Conservation (phyloP, 106 monocot species). For the Dioscorea alata region DNA sequence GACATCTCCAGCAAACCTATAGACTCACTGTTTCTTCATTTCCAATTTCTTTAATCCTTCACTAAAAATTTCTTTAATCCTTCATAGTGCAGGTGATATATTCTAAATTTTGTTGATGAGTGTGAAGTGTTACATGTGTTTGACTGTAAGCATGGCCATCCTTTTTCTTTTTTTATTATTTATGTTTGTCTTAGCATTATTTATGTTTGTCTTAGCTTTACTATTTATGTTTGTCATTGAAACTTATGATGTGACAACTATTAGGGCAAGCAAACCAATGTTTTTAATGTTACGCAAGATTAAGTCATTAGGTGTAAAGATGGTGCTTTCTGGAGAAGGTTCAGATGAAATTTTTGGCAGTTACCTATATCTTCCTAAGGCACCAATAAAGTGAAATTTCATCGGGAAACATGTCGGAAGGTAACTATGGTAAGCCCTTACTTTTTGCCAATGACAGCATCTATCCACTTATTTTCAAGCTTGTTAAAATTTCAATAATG, state of each 20-base stretch:
- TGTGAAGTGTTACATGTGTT: too few species aligned
- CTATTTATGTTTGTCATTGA: slow-evolving; percentile 28
- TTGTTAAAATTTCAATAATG: not conserved
- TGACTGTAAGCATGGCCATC: not conserved
- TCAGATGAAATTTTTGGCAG: slow-evolving; percentile 47
- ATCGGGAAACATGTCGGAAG: slow-evolving; percentile 42
- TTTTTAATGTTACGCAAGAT: slow-evolving; percentile 48
- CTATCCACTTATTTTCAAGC: not conserved
- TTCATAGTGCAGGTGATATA: slow-evolving; percentile 32
- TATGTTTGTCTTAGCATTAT: too few species aligned
- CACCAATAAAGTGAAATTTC: slow-evolving; percentile 39
- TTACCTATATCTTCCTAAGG: slow-evolving; percentile 42
- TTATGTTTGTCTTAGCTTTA: not conserved
- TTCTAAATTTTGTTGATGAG: not conserved
- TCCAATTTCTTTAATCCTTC: too few species aligned
- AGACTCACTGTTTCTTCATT: too few species aligned
- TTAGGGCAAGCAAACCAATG: slow-evolving; percentile 45
- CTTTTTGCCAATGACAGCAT: not conserved
- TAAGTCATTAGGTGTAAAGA: slow-evolving; percentile 43
- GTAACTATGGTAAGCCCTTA: slow-evolving; percentile 3
- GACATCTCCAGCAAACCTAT: too few species aligned
- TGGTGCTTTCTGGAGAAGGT: slow-evolving; percentile 49
- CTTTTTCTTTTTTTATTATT: not conserved
- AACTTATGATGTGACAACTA: slow-evolving; percentile 44
- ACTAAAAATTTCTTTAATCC: too few species aligned